phyloP scores from a whole-genome alignment of 306 rosid species.

The Cyclanthera cordifolia region DNA sequence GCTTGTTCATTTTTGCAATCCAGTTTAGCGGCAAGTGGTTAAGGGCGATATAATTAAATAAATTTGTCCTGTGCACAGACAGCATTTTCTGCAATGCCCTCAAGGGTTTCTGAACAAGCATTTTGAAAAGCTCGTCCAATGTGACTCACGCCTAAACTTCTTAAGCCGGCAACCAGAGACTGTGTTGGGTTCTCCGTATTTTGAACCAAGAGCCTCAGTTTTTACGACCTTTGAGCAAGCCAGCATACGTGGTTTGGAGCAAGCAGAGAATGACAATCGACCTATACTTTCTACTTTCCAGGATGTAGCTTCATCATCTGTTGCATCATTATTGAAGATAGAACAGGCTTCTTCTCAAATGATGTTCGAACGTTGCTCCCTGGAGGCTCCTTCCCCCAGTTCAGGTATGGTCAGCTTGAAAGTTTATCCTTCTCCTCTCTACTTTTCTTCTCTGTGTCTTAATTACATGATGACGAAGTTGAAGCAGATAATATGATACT shows the following conservation, averaged over 20 bases:
- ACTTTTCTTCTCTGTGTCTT: neutral
- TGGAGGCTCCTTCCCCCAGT: conserved; percentile 67
- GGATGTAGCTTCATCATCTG: conserved; percentile 43
- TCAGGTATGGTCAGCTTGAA: conserved; percentile 48
- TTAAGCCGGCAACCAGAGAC: conserved; percentile 68
- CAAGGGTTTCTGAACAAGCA: conserved; percentile 64
- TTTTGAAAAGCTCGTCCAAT: conserved; percentile 88
- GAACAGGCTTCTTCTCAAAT: conserved; percentile 36
- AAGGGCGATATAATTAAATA: neutral
- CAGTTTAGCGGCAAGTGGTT: neutral
- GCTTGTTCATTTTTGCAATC: neutral
- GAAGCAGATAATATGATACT: neutral
- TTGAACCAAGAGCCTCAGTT: conserved; percentile 36
- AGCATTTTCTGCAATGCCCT: conserved; percentile 73
- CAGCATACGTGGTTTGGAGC: conserved; percentile 9
- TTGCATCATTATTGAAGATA: conserved; percentile 39
- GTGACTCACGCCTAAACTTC: conserved; percentile 53
- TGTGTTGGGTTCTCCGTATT: conserved; percentile 53
- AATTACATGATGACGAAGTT: neutral
- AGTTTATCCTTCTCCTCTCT: neutral
- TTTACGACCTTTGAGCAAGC: conserved; percentile 28
- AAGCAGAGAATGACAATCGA: conserved; percentile 26
- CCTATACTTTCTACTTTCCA: conserved; percentile 33
- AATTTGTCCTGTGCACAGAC: conserved; percentile 29
- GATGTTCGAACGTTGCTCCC: conserved; percentile 29